phyloP scores from a whole-genome alignment of 306 rosid genomes.

The Geum urbanum region DNA sequence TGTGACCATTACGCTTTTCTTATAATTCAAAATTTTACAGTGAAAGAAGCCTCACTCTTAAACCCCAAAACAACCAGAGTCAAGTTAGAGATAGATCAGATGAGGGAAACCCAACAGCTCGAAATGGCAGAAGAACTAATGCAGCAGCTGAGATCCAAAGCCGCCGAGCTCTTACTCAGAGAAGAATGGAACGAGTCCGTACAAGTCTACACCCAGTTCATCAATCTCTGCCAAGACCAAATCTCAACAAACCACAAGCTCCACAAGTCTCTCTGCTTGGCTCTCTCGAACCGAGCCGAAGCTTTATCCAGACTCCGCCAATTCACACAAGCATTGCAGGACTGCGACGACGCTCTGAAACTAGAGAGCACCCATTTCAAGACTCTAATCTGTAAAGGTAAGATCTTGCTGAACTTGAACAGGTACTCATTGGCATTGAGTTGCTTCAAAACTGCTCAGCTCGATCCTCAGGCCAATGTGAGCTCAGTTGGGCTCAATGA shows the following conservation, averaged over 20 bases:
- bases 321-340: conserved; percentile 47
- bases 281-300: conserved; percentile 75
- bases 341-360: conserved; percentile 63
- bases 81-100: not conserved
- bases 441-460: conserved; percentile 52
- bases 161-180: conserved; percentile 72
- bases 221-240: conserved; percentile 47
- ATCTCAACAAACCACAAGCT: conserved; percentile 32
- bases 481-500: conserved; percentile 43
- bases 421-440: conserved; percentile 56
- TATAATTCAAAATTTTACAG: conserved; percentile 18
- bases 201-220: conserved; percentile 52
- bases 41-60: conserved; percentile 6
- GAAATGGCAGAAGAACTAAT: conserved; percentile 46
- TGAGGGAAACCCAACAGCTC: conserved; percentile 5
- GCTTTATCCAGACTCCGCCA: conserved; percentile 55
- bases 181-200: conserved; percentile 76
- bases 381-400: conserved; percentile 80
- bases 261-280: conserved; percentile 61
- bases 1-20: conserved; percentile 29
- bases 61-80: not conserved
- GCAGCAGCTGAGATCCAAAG: conserved; percentile 76
- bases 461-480: conserved; percentile 45
- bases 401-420: conserved; percentile 58
- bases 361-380: conserved; percentile 65